phyloP scores from a whole-genome alignment of 2,329 filamentous ascomycete species.

The Ophiocordyceps robertsii region DNA sequence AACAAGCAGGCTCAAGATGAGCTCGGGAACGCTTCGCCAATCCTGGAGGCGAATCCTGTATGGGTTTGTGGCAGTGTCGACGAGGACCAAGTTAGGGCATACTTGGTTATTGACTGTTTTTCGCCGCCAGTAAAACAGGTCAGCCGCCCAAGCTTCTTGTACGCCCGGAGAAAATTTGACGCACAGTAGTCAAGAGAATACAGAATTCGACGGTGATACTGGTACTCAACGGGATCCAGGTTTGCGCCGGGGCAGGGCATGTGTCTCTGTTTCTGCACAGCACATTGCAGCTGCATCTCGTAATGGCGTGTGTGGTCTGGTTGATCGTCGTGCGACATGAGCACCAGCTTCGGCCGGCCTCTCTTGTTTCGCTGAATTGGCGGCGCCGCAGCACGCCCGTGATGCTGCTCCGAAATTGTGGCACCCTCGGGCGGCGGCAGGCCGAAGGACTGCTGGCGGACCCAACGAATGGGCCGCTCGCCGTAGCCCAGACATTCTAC shows the following conservation, averaged over 20 bases:
- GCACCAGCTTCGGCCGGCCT: constrained; percentile 6
- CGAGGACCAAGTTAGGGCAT: constrained; percentile 4
- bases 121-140: no score
- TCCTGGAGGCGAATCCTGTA: neutral
- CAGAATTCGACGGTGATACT: neutral
- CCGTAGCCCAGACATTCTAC: constrained; percentile 7
- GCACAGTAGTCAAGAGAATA: no score
- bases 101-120: constrained; percentile 1
- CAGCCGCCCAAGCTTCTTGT: no score
- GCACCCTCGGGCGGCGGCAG: no score
- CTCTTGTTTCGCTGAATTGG: constrained; percentile 1
- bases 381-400: neutral
- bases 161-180: no score
- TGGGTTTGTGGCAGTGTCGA: constrained; percentile 4
- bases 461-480: constrained; percentile 5
- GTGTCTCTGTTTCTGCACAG: no score
- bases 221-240: constrained; percentile 4
- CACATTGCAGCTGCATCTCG: no score
- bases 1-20: constrained; percentile 3
- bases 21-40: constrained; percentile 2
- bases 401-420: no score
- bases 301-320: no score
- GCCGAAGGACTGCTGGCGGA: constrained; percentile 1
- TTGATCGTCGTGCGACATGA: constrained; percentile 1
- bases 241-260: no score